Conservation (phyloP, 2,329 filamentous ascomycete genomes). For the Fusarium luffae region DNA sequence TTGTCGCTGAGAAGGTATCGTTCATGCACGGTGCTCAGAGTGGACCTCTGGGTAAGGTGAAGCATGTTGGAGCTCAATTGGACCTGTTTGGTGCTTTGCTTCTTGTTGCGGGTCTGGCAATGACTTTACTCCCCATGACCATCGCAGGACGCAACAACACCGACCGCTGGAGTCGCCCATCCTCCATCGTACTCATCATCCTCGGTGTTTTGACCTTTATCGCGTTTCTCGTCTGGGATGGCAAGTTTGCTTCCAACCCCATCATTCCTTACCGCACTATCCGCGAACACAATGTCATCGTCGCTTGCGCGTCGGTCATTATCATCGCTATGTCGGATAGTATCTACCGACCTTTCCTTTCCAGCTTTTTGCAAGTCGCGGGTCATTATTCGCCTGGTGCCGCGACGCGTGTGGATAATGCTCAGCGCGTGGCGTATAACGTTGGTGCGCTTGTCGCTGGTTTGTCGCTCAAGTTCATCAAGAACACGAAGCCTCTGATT, state of each 20-base stretch:
- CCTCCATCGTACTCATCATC: constrained; percentile 26
- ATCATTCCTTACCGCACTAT: constrained; percentile 36
- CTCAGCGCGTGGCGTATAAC: constrained; percentile 28
- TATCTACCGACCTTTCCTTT: constrained; percentile 28
- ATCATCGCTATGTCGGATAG: constrained; percentile 37
- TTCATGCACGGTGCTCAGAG: constrained; percentile 13
- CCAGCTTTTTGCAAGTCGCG: constrained; percentile 27
- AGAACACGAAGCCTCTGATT: constrained; percentile 29
- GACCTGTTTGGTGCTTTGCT: constrained; percentile 29
- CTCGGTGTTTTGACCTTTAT: constrained; percentile 21
- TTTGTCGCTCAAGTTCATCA: constrained; percentile 21
- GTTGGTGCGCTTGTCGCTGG: constrained; percentile 15
- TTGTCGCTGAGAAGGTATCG: not conserved
- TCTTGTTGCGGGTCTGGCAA: constrained; percentile 26
- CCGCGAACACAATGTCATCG: constrained; percentile 30
- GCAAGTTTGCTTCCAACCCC: constrained; percentile 19
- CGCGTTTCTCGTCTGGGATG: constrained; percentile 25
- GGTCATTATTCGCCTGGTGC: constrained; percentile 31
- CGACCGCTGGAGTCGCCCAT: constrained; percentile 26
- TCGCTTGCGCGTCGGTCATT: constrained; percentile 27
- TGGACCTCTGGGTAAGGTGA: not conserved
- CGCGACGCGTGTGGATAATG: constrained; percentile 29
- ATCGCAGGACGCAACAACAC: constrained; percentile 33
- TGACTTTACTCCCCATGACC: constrained; percentile 32
- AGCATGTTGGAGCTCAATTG: constrained; percentile 15